phyloP scores from a whole-genome alignment of 495 filamentous ascomycete species.

The Hypoxylon perforatum region DNA sequence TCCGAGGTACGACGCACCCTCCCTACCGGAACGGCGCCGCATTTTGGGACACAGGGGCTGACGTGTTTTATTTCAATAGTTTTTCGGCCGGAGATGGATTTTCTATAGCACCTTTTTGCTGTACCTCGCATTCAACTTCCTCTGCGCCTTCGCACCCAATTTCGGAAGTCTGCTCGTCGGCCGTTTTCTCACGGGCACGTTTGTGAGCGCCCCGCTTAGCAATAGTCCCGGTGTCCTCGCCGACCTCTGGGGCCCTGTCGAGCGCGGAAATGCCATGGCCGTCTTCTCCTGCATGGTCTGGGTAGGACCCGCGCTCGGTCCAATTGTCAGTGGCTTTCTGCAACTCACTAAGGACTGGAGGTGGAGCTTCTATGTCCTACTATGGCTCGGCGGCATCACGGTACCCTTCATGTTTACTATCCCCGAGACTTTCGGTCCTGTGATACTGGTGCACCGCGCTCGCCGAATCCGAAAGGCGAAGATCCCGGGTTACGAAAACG shows the following conservation, averaged over 20 bases:
- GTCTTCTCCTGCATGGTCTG: slow-evolving; percentile 60
- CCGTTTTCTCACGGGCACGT: slow-evolving; percentile 63
- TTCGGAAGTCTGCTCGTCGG: slow-evolving; percentile 61
- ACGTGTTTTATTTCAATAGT: slow-evolving; percentile 29
- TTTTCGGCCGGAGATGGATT: slow-evolving; percentile 62
- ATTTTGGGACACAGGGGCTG: neutral
- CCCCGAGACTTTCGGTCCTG: slow-evolving; percentile 75
- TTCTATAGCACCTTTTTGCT: slow-evolving; percentile 56
- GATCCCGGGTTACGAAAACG: slow-evolving; percentile 57
- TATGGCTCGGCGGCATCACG: slow-evolving; percentile 55
- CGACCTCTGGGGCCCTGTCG: slow-evolving; percentile 64
- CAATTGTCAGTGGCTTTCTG: slow-evolving; percentile 63
- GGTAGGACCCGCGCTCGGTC: slow-evolving; percentile 64
- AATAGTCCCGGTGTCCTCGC: slow-evolving; percentile 62
- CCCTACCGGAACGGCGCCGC: neutral
- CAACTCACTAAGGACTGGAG: slow-evolving; percentile 58
- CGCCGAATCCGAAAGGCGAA: slow-evolving; percentile 51
- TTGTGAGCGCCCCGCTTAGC: slow-evolving; percentile 61
- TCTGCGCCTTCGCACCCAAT: slow-evolving; percentile 64
- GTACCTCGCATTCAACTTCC: slow-evolving; percentile 62
- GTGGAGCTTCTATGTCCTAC: slow-evolving; percentile 61
- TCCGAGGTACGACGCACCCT: slow-evolving; percentile 54
- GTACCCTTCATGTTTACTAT: slow-evolving; percentile 59
- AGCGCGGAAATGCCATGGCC: slow-evolving; percentile 63
- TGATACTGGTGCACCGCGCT: slow-evolving; percentile 72